phyloP scores from a whole-genome alignment of 2,329 filamentous ascomycete species.

The Fusarium staphyleae region DNA sequence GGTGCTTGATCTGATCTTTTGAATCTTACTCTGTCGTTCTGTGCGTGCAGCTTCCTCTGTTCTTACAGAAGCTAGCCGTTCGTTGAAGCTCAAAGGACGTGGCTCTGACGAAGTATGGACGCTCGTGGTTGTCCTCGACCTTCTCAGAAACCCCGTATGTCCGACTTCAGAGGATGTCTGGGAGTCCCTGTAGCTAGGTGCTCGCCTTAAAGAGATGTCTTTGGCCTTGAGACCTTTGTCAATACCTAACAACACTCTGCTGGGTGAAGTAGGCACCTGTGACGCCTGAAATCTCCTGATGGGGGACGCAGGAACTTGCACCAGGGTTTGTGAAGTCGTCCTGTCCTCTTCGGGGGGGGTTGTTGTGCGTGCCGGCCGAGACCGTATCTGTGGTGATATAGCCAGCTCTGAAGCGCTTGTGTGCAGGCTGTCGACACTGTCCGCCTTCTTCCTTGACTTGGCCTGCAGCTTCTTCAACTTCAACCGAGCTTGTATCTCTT shows the following conservation, averaged over 20 bases:
- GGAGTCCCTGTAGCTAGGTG: conserved; percentile 56
- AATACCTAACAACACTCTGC: conserved; percentile 81
- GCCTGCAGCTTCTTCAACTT: conserved; percentile 84
- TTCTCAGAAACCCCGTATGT: conserved; percentile 52
- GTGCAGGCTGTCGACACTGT: conserved; percentile 27
- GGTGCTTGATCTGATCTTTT: conserved; percentile 59
- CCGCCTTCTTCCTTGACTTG: conserved; percentile 36
- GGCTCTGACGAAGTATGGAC: conserved; percentile 39
- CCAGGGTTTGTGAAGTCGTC: conserved; percentile 44
- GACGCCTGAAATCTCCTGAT: conserved; percentile 65
- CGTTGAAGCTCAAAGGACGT: conserved; percentile 74
- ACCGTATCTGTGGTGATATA: conserved; percentile 33
- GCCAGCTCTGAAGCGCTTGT: conserved; percentile 32
- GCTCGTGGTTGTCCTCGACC: conserved; percentile 51
- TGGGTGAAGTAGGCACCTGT: conserved; percentile 73
- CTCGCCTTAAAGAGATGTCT: conserved; percentile 84
- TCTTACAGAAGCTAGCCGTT: conserved; percentile 78
- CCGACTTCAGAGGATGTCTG: conserved; percentile 24
- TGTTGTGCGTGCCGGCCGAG: conserved; percentile 36
- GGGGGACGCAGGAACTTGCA: conserved; percentile 80
- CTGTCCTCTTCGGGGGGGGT: conserved; percentile 39
- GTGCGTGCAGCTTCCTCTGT: conserved; percentile 59
- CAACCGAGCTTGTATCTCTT: conserved; percentile 86
- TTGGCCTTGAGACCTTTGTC: conserved; percentile 84
- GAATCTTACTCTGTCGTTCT: conserved; percentile 61